These are phyloP conservation scores for Globisporangium cylindrosporum DNA, from an alignment of 352 stramenopile genomes.

Conservation along the genomic window DNA sequence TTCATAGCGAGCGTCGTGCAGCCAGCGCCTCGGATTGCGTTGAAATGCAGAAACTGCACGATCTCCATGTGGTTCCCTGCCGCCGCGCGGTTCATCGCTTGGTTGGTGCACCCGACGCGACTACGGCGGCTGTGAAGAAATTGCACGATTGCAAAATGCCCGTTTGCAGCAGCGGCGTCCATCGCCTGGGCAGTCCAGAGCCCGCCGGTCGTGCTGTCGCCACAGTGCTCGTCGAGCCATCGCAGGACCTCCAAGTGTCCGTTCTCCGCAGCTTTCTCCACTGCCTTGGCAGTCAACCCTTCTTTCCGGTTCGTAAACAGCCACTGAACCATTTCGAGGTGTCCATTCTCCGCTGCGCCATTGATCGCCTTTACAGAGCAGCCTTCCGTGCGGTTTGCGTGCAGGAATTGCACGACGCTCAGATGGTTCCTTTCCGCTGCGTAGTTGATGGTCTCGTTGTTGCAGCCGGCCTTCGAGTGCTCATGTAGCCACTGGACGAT, in stretches of 20 bases:
- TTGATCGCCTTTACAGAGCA: constrained; percentile 34
- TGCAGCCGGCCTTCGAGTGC: constrained; percentile 27
- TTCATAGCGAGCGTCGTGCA: constrained; percentile 22
- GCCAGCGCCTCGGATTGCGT: constrained; percentile 22
- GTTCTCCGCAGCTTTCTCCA: constrained; percentile 41
- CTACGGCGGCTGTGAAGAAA: neutral
- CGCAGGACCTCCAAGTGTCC: constrained; percentile 28
- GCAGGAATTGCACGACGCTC: constrained; percentile 34
- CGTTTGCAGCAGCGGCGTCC: constrained; percentile 21
- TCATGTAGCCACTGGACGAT: constrained; percentile 33
- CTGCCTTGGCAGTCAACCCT: constrained; percentile 23
- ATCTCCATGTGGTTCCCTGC: constrained; percentile 34
- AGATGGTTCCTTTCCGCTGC: constrained; percentile 34
- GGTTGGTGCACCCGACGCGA: constrained; percentile 2
- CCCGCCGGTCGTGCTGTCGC: constrained; percentile 3
- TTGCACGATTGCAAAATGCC: constrained; percentile 11
- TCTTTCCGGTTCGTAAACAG: constrained; percentile 30
- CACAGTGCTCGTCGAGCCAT: constrained; percentile 23
- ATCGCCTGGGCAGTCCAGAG: constrained; percentile 22
- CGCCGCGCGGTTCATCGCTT: constrained; percentile 30
- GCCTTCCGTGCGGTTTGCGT: constrained; percentile 25
- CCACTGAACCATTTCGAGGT: constrained; percentile 38
- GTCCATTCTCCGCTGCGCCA: constrained; percentile 33
- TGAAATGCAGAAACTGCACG: constrained; percentile 32
- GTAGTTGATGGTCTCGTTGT: constrained; percentile 25